phyloP scores from a whole-genome alignment of 129 eudicot genomes.

The Calendula officinalis region DNA sequence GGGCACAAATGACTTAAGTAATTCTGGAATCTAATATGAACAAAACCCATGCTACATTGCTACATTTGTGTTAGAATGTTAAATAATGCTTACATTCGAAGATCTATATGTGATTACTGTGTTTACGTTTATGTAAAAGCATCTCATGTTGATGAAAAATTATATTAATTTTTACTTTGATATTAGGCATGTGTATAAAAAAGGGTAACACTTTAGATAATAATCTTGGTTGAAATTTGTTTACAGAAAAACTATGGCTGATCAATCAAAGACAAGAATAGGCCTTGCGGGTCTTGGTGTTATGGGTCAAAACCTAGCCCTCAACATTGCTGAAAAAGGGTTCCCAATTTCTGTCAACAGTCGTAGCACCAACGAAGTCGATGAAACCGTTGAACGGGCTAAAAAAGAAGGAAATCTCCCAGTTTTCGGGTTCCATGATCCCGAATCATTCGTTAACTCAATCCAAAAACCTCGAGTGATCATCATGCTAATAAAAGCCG shows the following conservation, averaged over 20 bases:
- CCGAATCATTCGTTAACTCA: conserved; percentile 51
- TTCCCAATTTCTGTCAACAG: conserved; percentile 59
- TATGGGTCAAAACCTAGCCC: conserved; percentile 68
- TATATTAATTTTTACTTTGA: not conserved
- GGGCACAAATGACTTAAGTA: too few relatives aligned
- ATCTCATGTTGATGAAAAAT: conserved; percentile 6
- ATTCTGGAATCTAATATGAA: too few relatives aligned
- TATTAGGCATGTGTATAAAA: conserved; percentile 10
- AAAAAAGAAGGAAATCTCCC: conserved; percentile 53
- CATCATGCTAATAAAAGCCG: conserved; percentile 65
- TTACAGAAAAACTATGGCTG: conserved; percentile 53
- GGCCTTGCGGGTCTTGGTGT: conserved; percentile 74
- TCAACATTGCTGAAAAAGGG: conserved; percentile 69
- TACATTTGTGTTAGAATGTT: too few relatives aligned
- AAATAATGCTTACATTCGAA: too few relatives aligned
- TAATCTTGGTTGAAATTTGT: conserved; percentile 13
- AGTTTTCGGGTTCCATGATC: conserved; percentile 55
- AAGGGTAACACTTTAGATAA: not conserved
- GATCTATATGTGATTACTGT: conserved; percentile 8
- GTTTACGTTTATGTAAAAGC: conserved; percentile 9
- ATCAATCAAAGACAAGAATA: conserved; percentile 49
- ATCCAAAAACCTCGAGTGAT: conserved; percentile 55
- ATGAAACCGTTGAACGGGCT: conserved; percentile 58
- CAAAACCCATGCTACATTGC: too few relatives aligned
- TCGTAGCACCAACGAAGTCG: conserved; percentile 53